Conservation (phyloP, 75 land plant species). For the Gnetum montanum region DNA sequence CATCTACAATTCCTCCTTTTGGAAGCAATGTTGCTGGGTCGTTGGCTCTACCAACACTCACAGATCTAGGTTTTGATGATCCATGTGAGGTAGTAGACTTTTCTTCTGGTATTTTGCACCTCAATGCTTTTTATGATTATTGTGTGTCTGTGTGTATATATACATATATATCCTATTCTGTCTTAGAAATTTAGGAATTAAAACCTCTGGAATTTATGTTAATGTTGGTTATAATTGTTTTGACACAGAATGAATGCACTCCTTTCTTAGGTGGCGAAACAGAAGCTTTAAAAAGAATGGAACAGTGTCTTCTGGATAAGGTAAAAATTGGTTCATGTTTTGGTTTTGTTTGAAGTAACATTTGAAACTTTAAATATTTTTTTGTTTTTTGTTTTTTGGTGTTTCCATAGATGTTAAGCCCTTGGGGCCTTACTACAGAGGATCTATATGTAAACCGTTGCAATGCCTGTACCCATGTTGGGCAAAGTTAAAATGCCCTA, state of each 20-base stretch:
- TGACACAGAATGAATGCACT: slow-evolving; percentile 44
- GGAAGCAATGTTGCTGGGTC: slow-evolving; percentile 24
- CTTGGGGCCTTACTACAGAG: not conserved
- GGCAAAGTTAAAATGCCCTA: too few relatives aligned
- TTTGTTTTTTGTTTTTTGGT: not conserved
- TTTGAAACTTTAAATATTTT: not conserved
- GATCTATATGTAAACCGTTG: too few relatives aligned
- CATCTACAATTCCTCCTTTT: slow-evolving; percentile 54
- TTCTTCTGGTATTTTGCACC: not conserved
- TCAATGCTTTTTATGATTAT: not conserved
- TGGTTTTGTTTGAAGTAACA: not conserved
- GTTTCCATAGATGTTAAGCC: not conserved
- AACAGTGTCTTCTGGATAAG: slow-evolving; percentile 48
- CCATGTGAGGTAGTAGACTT: slow-evolving; percentile 23
- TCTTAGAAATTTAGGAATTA: too few relatives aligned
- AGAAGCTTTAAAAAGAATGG: slow-evolving; percentile 65
- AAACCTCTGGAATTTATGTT: too few relatives aligned
- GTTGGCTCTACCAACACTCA: slow-evolving; percentile 44
- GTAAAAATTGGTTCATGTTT: slow-evolving; percentile 24
- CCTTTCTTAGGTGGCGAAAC: slow-evolving; percentile 87
- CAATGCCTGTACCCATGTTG: too few relatives aligned
- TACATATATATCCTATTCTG: too few relatives aligned
- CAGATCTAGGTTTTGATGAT: slow-evolving; percentile 67
- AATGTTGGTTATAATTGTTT: too few relatives aligned
- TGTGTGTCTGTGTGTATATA: not conserved